Base-by-base conservation (phyloP, 1,139 yeast genomes). In the Kurtzmaniella quercitrusa region DNA sequence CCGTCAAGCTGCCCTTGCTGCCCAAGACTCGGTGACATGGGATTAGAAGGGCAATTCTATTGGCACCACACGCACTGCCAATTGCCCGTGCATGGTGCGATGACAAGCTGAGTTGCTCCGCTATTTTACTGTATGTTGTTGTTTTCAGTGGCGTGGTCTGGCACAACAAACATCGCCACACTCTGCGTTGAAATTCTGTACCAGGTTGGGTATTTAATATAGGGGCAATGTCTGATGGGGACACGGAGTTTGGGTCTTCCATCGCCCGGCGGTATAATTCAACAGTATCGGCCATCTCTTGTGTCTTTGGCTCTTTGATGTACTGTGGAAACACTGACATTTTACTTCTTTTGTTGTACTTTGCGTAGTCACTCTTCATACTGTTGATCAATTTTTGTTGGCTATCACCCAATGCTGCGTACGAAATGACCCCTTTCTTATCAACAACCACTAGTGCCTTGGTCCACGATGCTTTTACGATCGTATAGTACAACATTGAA, bases 21-120 rank as follows among this genome's bases (percentile, higher is more conserved):
- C 44, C 42, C 17, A 44, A 21, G 2, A 56, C 65, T 14, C 66
- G 47, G 41, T 62, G 65, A 43, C 65, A 60, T 2, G 66, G 66
- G 2, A 62, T 48, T 3, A 60, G 39, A 21, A 58, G 34, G 2
- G 65, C 63, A 23, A 62, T 48, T 34, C 46, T 49, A 41, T 60
- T 62, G 2, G 63, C 54, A 11, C 63, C 63, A 38, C 59, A 53
- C 17, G 59, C 51, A 44, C 55, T 57, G 2, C 63, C 66, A 14
- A 62, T 46, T 0, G 50, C 63, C 18, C 65, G 46, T 31, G 56
- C 48, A n/a, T 58, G 50, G 1, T 37, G 47, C 1, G 58, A 47
- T 16, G 47, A 46, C 40, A 60, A 41, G 1, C 48, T 18, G 10
- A 44, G 31, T 7, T 9, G 41, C 2, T 39, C 38, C 1, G 63